Evolutionary conservation across 2,329 filamentous ascomycete genomes (phyloP), one percentile per base, ranked within the genome.

Genomic region (Metarhizium guizhouense): DNA sequence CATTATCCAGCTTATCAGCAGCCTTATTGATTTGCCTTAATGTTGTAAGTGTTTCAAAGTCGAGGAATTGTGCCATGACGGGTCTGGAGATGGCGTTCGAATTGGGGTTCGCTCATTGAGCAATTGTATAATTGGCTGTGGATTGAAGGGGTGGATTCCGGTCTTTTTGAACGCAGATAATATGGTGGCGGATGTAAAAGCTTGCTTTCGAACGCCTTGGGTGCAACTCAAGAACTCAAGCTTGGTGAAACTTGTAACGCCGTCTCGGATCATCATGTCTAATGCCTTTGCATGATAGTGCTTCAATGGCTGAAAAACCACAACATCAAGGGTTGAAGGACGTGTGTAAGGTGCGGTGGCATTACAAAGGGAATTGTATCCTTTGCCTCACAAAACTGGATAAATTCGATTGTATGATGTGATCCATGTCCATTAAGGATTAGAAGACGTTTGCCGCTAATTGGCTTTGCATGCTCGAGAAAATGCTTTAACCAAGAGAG

Each of bases 391-490:
- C 60, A 74, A 57, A 64, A 68, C 34, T 66, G 42, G 47, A 72
- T 54, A 56, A 75, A 74, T 56, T 69, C 57, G 29, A 61, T 55
- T 4, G 62, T 68, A 47, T 67, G 43, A 61, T 74, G 60, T 57
- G 65, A 72, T 55, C 65, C 56, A 63, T 74, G 60, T 51, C 69
- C 61, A 62, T 75, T 65, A 38, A 75, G 59, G 55, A 75, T 64
- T 5, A 75, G 61, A 4, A 74, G 61, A 30, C 62, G 58, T 62
- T 70, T 68, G 53, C 13, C 49, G 7, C 70, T 63, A 34, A 60
- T 61, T 54, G 42, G 58, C 25, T 6, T 32, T 16, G 47, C 7
- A n/a, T 36, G 47, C 53, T 58, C 64, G 57, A 70, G 60, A 61
- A 73, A 72, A 62, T 72, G 59, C 62, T 69, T 38, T 42, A 72